phyloP scores from a whole-genome alignment of 192 early-diverging fungal species.

The Coemansia sp. region DNA sequence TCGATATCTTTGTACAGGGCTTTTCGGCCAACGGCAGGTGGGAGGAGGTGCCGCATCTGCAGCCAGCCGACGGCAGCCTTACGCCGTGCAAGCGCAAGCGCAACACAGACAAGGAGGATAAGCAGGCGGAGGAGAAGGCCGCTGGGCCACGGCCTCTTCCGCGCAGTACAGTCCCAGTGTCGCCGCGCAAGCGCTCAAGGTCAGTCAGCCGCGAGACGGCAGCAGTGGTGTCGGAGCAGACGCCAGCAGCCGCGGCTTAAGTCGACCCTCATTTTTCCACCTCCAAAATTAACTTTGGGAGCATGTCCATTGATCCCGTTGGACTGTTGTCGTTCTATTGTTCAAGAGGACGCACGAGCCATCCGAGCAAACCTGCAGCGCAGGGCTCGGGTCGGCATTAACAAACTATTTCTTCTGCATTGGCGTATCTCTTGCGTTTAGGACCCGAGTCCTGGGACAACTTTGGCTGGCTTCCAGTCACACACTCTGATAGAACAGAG shows the following conservation, averaged over 20 bases:
- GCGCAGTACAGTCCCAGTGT: constrained; percentile 16
- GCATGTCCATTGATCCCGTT: background rate
- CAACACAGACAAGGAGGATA: constrained; percentile 29
- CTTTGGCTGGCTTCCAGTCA: background rate
- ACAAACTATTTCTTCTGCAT: too few relatives aligned
- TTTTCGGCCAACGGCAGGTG: constrained; percentile 37
- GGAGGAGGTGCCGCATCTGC: constrained; percentile 20
- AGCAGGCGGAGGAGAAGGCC: constrained; percentile 22
- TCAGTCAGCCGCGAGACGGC: constrained; percentile 25
- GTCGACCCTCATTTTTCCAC: background rate
- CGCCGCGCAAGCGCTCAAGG: constrained; percentile 53
- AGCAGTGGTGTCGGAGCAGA: constrained; percentile 30
- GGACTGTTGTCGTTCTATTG: background rate
- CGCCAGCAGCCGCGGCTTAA: constrained; percentile 10
- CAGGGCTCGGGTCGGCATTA: background rate
- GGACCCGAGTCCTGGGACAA: too few relatives aligned
- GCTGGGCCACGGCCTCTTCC: background rate
- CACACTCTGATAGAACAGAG: constrained; percentile 1
- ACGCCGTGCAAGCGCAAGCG: constrained; percentile 54
- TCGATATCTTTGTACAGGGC: constrained; percentile 39
- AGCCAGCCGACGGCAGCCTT: constrained; percentile 28
- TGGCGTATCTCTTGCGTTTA: too few relatives aligned
- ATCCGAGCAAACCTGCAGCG: constrained; percentile 6
- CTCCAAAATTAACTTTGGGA: background rate
- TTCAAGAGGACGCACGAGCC: background rate